These are phyloP conservation scores for Betula pendula DNA, from an alignment of 306 rosid species.

Conservation along the genomic window DNA sequence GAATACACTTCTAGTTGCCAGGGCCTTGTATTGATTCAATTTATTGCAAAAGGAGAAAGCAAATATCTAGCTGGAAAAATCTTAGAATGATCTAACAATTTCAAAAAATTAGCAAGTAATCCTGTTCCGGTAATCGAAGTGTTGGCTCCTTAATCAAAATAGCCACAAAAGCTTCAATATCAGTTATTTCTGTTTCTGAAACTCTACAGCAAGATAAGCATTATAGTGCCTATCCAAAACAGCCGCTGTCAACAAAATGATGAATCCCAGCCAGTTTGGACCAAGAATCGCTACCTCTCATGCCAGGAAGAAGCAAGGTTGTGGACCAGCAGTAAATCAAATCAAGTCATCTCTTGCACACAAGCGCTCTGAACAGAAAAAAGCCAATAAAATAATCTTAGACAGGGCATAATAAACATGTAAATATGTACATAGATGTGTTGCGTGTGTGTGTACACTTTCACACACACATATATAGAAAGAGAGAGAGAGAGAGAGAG, in stretches of 20 bases:
- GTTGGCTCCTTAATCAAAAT: constrained; percentile 32
- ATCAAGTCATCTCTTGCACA: constrained; percentile 65
- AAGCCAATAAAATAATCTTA: constrained; percentile 19
- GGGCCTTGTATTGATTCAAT: constrained; percentile 15
- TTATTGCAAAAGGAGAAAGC: constrained; percentile 8
- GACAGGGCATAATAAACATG: constrained; percentile 6
- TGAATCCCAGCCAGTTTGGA: constrained; percentile 23
- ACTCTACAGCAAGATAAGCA: constrained; percentile 4
- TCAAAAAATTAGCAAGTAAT: constrained; percentile 28
- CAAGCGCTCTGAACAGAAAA: constrained; percentile 66
- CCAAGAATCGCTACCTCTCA: constrained; percentile 2
- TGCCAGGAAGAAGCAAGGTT: constrained; percentile 11
- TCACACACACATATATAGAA: too few relatives aligned
- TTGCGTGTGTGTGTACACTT: neutral
- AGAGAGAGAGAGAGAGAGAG: neutral
- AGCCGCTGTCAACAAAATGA: neutral
- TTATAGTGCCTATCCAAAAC: constrained; percentile 18
- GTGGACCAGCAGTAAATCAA: constrained; percentile 14
- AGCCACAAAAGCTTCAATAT: constrained; percentile 23
- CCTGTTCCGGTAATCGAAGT: constrained; percentile 21
- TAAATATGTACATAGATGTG: neutral
- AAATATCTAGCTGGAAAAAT: constrained; percentile 29
- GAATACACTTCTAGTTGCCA: constrained; percentile 22
- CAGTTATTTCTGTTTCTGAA: constrained; percentile 25
- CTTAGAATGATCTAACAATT: constrained; percentile 18